Evolutionary conservation across 139 green algal genomes (phyloP), one percentile per base, ranked within the genome.

Genomic region (Astrephomene gubernaculifera): DNA sequence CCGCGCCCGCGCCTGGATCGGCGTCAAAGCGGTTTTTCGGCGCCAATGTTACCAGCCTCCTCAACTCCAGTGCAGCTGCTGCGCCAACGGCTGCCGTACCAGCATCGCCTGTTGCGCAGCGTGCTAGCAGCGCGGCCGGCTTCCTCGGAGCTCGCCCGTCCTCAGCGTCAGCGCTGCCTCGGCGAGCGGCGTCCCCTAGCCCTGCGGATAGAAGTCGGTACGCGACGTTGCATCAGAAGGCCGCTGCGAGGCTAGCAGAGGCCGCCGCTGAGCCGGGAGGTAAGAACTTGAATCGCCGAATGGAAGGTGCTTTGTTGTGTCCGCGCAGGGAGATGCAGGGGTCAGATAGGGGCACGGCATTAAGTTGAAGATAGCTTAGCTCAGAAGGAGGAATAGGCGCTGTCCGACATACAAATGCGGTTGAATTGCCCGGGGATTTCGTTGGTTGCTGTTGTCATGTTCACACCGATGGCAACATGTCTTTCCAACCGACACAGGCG

Each of bases 161-260:
- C 27, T 84, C 78, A 0, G 78, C 78, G 1, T 74, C 63, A 12
- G 41, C 63, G 31, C 19, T 84, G 31, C 41, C 63, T 0, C 61
- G 78, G 17, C 43, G 35, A 3, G 22, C 24, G 36, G 61, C 78
- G 6, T 74, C 78, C 31, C 78, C 63, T 33, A 75, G 78, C 60
- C 4, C 45, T 4, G 31, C 43, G 1, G 78, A 84, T 63, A 64
- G 21, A 17, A 53, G 61, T 43, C 78, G 78, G 2, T 74, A 65
- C n/a, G 78, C 63, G 3, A 43, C 63, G 24, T 5, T 84, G n/a
- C 61, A 84, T 43, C 78, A 84, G 31, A 25, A 33, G 41, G 78
- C 78, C 24, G 78, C 78, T 31, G 78, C 78, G 10, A 24, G 63
- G n/a, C 78, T 84, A 1, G 78, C 78, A 21, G 43, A 64, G n/a